Evolutionary conservation across 2,329 filamentous ascomycete genomes (phyloP), one percentile per base, ranked within the genome.

Genomic region (Phoma sp.): DNA sequence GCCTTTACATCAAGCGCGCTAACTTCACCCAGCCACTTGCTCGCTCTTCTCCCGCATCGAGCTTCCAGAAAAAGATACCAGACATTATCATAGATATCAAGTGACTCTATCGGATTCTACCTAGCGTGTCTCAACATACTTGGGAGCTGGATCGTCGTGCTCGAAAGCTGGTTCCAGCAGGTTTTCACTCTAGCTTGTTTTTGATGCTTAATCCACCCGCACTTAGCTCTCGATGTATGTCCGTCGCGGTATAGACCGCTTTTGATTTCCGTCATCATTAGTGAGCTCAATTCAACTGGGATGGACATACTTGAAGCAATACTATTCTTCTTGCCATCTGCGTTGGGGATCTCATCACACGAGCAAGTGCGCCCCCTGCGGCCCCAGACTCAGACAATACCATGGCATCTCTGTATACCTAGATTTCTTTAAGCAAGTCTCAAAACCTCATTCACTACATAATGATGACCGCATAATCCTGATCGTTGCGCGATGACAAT

Each of bases 341-440:
- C 46, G n/a, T 54, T 37, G 54, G 54, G 48, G 39, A 62, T 60
- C 56, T 65, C 42, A 57, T 60, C 53, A 60, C 57, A 57, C 57
- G 48, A 53, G 17, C 61, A 34, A 47, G 56, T 50, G 53, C 57
- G 39, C n/a, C 32, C 53, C 25, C 48, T 42, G 56, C 55, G 36
- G 32, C 30, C 42, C 47, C 39, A 33, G 30, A 30, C 30, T 28
- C 7, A 12, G 18, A 39, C 25, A 36, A 26, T 12, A 26, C 3
- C 15, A 40, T 33, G 23, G 32, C 28, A 45, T 42, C 43, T 28
- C 33, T 33, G 36, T 30, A 42, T 25, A 34, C 36, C 25, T 14
- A 14, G 7, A 37, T 11, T 11, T 26, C 12, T 12, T n/a, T 39
- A 21, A 25, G 26, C 25, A 20, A 39, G 33, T 28, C 7, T 37